Evolutionary conservation across 2,329 filamentous ascomycete genomes (phyloP), one percentile per base, ranked within the genome.

Genomic region (Paracamarosporium sp.): DNA sequence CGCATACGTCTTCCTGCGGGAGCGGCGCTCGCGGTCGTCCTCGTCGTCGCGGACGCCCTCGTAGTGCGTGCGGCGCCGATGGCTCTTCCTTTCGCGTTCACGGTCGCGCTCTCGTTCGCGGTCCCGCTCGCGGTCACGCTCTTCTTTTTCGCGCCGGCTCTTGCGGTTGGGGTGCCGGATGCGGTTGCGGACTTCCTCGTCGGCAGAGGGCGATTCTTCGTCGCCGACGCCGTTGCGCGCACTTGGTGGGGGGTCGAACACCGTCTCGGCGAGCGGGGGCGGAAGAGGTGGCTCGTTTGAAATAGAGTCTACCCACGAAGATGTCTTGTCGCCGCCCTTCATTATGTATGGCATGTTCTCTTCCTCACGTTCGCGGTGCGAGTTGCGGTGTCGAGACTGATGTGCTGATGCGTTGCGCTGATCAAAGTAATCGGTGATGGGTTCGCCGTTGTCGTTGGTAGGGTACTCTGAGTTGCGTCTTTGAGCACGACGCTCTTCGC

Each of bases 301-400:
- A 50, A 83, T 65, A 1, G 73, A 78, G 56, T 82, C 71, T 8
- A 83, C 80, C 81, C 81, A 83, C 0, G 78, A 81, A 1, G 76
- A 76, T 5, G 81, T 83, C 70, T 83, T 83, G 70, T 83, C 80
- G 48, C 77, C 75, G 50, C 76, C 75, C 40, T 70, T 72, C 57
- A 71, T 58, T 9, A 74, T 64, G 63, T 76, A 77, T 12, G 75
- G 74, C 47, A 62, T 62, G 55, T 74, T 71, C 8, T 57, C 57
- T 43, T 73, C 69, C 33, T 74, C 71, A 27, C 59, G 60, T 5
- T 62, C 53, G 43, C 65, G 65, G 55, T 69, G 70, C 8, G 70
- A 69, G 36, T 59, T 67, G 52, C 72, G 72, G 40, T 71, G 67
- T 17, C 67, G 71, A 40, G 63, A 63, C n/a, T 61, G 53, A 56